These are phyloP conservation scores for Ustilago esculenta DNA, from an alignment of 1,284 basidiomycete species.

Conservation along the genomic window DNA sequence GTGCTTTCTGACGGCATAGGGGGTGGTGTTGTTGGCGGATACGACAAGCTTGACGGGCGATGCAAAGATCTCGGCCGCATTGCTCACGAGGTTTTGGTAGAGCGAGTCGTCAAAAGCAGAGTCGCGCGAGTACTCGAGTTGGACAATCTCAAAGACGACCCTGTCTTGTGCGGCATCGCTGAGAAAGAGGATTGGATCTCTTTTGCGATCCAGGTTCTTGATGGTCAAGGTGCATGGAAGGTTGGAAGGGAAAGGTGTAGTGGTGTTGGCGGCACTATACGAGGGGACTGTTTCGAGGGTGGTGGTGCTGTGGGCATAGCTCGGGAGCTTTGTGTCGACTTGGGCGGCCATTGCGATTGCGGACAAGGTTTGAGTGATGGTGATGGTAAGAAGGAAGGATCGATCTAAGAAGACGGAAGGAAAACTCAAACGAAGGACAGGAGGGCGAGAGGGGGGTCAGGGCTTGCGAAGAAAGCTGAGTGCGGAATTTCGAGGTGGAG, in stretches of 20 bases:
- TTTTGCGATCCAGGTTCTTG: conserved; percentile 41
- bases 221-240: conserved; percentile 36
- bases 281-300: conserved; percentile 39
- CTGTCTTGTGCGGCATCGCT: conserved; percentile 12
- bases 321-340: conserved; percentile 10
- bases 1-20: conserved; percentile 42
- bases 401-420: no score
- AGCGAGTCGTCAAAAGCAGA: conserved; percentile 20
- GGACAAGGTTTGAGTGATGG: not conserved
- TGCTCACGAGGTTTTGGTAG: conserved; percentile 25
- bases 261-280: conserved; percentile 28
- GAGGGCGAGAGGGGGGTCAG: no score
- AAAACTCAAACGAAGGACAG: no score
- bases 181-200: conserved; percentile 35
- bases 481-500: no score
- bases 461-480: no score
- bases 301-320: conserved; percentile 33
- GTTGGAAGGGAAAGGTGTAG: conserved; percentile 26
- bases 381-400: conserved; percentile 14
- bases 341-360: conserved; percentile 20
- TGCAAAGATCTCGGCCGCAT: conserved; percentile 19
- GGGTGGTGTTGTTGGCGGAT: conserved; percentile 9
- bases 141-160: conserved; percentile 35
- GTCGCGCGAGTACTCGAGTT: conserved; percentile 24
- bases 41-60: conserved; percentile 33